phyloP scores from a whole-genome alignment of 306 rosid genomes.

The Casuarina cunninghamiana region DNA sequence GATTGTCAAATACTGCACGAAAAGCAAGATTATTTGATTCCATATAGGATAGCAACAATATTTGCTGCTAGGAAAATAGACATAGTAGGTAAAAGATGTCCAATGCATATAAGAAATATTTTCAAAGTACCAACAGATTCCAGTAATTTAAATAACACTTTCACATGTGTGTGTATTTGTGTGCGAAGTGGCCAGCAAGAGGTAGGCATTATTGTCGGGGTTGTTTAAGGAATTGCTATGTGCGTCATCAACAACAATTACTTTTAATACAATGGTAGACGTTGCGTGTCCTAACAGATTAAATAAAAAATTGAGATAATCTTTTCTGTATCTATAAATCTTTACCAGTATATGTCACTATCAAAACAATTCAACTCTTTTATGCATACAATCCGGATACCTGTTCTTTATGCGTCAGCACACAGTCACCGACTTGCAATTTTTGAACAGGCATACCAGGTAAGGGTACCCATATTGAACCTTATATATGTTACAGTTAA shows the following conservation, averaged over 20 bases:
- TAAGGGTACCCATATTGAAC: not conserved
- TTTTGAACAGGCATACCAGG: not conserved
- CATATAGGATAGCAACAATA: not conserved
- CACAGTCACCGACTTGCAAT: not conserved
- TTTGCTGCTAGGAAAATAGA: not conserved
- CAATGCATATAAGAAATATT: not conserved
- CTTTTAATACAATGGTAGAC: no score
- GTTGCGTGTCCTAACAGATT: not conserved
- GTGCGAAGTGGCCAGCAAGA: no score
- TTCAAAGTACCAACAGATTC: not conserved
- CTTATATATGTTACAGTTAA: conserved; percentile 1
- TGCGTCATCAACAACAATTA: no score
- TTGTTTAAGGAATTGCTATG: no score
- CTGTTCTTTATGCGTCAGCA: not conserved
- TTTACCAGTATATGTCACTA: not conserved
- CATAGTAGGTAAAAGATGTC: not conserved
- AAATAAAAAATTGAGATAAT: not conserved
- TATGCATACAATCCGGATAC: not conserved
- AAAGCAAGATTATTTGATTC: not conserved
- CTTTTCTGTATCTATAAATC: not conserved
- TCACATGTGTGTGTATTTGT: no score
- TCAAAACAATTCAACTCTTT: not conserved
- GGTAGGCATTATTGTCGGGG: no score
- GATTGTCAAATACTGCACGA: not conserved
- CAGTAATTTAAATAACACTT: not conserved